Percentiles rank a stretch among this genome's conserved stretches.
These are phyloP conservation scores for Aspergillus hancockii DNA, from an alignment of 495 filamentous ascomycete genomes.

Conservation along the genomic window DNA sequence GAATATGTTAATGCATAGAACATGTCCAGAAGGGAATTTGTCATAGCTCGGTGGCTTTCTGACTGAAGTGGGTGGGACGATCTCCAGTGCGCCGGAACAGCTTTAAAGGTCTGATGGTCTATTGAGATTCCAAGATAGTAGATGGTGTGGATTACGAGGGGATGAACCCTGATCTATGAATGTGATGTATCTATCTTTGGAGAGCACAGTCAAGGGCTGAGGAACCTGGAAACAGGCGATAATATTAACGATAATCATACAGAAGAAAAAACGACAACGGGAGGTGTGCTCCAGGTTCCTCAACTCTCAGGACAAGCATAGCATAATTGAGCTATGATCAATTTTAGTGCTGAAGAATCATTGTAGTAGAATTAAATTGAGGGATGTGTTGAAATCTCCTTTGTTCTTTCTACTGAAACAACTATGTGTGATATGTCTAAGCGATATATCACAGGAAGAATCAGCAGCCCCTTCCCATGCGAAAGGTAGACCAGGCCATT, in stretches of 20 bases:
- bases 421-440: no score
- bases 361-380: no score
- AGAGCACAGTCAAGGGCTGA: not conserved
- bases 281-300: not conserved
- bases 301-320: no score
- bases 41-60: slow-evolving; percentile 17
- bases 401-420: no score
- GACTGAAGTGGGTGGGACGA: slow-evolving; percentile 18
- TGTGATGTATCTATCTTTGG: slow-evolving; percentile 22
- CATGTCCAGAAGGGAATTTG: slow-evolving; percentile 26
- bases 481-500: not conserved
- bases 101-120: slow-evolving; percentile 17
- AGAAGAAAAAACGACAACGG: not conserved
- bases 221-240: not conserved
- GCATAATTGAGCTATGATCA: no score
- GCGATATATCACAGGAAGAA: no score
- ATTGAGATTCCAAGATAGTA: slow-evolving; percentile 13
- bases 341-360: no score
- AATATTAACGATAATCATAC: not conserved
- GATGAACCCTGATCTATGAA: slow-evolving; percentile 15
- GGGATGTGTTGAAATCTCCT: no score
- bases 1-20: slow-evolving; percentile 14
- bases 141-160: slow-evolving; percentile 7
- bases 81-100: slow-evolving; percentile 19
- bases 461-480: not conserved